Base-by-base conservation (phyloP, 768 basidiomycete genomes). In the Clitopilus hobsonii region DNA sequence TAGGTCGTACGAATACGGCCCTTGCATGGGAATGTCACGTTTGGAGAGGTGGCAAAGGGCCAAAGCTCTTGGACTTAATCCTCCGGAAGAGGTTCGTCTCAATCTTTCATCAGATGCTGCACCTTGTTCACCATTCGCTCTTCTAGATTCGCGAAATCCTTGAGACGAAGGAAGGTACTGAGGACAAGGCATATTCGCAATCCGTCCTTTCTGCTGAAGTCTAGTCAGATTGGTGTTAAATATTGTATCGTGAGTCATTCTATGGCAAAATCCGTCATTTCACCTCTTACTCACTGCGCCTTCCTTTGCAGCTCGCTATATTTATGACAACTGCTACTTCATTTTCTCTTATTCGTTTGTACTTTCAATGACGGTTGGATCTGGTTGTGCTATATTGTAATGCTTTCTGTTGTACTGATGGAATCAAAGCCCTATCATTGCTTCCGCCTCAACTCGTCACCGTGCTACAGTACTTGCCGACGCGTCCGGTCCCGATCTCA, bases 21-120 rank as follows among this genome's bases (percentile, higher is more conserved):
- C 91, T 2, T 91, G 86, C 59, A 72, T 86, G 20, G 89, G 91
- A 0, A 78, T 91, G 53, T 81, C 84, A n/a, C 83, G 94, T 25
- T 70, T 96, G 13, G 84, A 94, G 58, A 77, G 95, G 32, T 98
- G 94, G 92, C 82, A 94, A 64, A 78, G 94, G 49, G 95, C 95
- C 0, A 67, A 85, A 24, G 77, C 78, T 8, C 74, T 95, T 45
- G 92, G 92, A 1, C 72, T 97, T 18, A 76, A 86, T 48, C 95
- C 94, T 13, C 94, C 93, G 2, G 58, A 65, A 14, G 90, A 93
- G 77, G 93, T 89, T 61, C 55, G 82, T 22, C n/a, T 16, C 13
- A 14, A n/a, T 5, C 49, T n/a, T 36, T 36, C 13, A 36, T 27
- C 13, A 7, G 29, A 54, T 4, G 2, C 23, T 24, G n/a, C 16